Evolutionary conservation across 768 basidiomycete genomes (phyloP), one percentile per base, ranked within the genome.

Genomic region (Termitomyces sp.): DNA sequence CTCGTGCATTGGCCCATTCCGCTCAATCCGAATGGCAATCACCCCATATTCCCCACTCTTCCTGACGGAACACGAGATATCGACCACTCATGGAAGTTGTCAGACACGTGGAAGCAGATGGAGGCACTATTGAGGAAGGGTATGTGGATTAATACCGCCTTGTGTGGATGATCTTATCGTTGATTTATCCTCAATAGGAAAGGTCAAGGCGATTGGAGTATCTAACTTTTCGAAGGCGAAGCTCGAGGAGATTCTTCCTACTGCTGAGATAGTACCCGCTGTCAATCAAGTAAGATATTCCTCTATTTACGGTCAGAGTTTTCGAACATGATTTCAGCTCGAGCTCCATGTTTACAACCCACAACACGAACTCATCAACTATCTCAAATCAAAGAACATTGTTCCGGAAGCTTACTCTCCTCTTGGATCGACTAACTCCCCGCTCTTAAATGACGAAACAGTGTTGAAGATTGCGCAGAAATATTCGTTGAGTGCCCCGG

Each of bases 1-100:
- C 80, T 91, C 32, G 71, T 92, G 22, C 91, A 92, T 71, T 94
- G 92, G 91, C 93, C 92, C 1, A 74, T 93, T n/a, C 78, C 88
- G 35, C 69, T 90, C 66, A 90, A 89, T 68, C 83, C 85, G 12
- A 83, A 84, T 28, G 89, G 88, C 40, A 89, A 86, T 69, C 81
- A 88, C 68, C 83, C 77, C 8, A 32, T 76, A 24, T 77, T 89
- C 72, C 89, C 87, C 9, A 79, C 76, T 13, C 84, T 82, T 39
- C 81, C 86, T 0, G 78, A 87, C 69, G 84, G 90, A 59, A 80
- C 77, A 65, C 81, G 90, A 40, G 90, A 92, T 69, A 76, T 90
- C 51, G 84, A 87, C 65, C 79, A 81, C 66, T 77, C 82, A 44
- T 90, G 90, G 84, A 78, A 84, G 32, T 70, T 92, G 67, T 76